These are phyloP conservation scores for Psilocybe tampanensis DNA, from an alignment of 768 basidiomycete genomes.

Conservation along the genomic window DNA sequence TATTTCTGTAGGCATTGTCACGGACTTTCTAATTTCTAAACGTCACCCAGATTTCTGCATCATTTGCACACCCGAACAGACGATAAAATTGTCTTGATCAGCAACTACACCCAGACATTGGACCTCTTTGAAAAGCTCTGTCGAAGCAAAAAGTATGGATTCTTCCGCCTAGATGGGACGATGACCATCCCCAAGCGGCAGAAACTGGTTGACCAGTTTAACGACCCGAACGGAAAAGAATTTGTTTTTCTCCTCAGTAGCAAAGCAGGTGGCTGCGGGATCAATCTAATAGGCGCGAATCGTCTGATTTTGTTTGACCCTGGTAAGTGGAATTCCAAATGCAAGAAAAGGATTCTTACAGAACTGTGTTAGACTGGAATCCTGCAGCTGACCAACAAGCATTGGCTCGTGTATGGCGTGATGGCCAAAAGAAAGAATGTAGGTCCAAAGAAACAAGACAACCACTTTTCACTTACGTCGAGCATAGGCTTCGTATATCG, in stretches of 20 bases:
- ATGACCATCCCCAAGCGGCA: conserved; percentile 92
- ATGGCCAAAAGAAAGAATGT: conserved; percentile 99
- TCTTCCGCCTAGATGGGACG: conserved; percentile 91
- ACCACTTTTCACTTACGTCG: background rate
- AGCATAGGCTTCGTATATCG: conserved; percentile 91
- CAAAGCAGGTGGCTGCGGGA: conserved; percentile 95
- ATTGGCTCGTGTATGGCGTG: conserved; percentile 97
- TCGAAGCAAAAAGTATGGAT: conserved; percentile 88
- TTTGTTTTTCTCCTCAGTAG: conserved; percentile 94
- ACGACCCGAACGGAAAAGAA: conserved; percentile 90
- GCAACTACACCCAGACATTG: conserved; percentile 95
- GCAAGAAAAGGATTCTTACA: background rate
- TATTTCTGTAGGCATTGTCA: conserved; percentile 28
- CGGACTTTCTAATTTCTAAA: background rate
- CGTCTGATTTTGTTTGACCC: conserved; percentile 95
- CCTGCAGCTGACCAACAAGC: conserved; percentile 99
- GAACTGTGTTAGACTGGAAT: conserved; percentile 80
- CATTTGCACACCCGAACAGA: conserved; percentile 78
- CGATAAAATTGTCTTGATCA: conserved; percentile 96
- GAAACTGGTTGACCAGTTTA: conserved; percentile 96
- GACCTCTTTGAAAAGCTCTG: conserved; percentile 92
- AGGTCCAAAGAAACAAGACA: conserved; percentile 25
- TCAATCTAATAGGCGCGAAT: conserved; percentile 96
- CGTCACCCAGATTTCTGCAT: conserved; percentile 69
- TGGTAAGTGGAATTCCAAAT: conserved; percentile 45